Evolutionary conservation across 139 green algal genomes (phyloP).

Genomic region (Spirogloea muscicola): DNA sequence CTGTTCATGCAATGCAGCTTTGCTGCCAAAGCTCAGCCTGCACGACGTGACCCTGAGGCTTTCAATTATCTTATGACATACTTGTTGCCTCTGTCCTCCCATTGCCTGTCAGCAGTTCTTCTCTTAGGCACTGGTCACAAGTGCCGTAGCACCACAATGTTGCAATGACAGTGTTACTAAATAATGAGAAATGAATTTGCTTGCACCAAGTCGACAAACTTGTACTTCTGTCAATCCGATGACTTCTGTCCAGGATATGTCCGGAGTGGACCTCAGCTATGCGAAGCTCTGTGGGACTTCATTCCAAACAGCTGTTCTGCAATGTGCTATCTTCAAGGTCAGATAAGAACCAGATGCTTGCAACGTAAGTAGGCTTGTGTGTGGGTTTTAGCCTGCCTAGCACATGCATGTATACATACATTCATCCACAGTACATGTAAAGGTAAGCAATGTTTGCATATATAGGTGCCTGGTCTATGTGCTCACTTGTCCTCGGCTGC

Average conservation of each 20-base stretch:
- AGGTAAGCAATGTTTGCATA: no score
- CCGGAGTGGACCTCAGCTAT: slow-evolving; percentile 35
- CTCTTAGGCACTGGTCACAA: not conserved
- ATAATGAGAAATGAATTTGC: not conserved
- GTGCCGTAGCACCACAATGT: not conserved
- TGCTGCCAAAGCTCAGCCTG: not conserved
- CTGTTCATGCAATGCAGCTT: not conserved
- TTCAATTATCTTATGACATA: not conserved
- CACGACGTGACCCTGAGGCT: not conserved
- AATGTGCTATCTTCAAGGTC: slow-evolving; percentile 17
- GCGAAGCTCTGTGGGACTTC: slow-evolving; percentile 19
- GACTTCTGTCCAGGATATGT: slow-evolving; percentile 19
- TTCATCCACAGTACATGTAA: no score
- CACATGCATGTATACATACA: no score
- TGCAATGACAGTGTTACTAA: not conserved
- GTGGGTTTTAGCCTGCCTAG: no score
- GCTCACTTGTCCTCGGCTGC: no score
- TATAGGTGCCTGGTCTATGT: no score
- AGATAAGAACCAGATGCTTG: no score
- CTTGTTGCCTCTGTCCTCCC: not conserved
- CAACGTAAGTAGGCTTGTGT: no score
- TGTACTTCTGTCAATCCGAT: slow-evolving; percentile 2
- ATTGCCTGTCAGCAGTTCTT: not conserved
- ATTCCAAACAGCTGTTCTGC: slow-evolving; percentile 23
- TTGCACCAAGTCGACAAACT: not conserved